Conservation (phyloP, 2,329 filamentous ascomycete species). For the Pleurostoma richardsiae region DNA sequence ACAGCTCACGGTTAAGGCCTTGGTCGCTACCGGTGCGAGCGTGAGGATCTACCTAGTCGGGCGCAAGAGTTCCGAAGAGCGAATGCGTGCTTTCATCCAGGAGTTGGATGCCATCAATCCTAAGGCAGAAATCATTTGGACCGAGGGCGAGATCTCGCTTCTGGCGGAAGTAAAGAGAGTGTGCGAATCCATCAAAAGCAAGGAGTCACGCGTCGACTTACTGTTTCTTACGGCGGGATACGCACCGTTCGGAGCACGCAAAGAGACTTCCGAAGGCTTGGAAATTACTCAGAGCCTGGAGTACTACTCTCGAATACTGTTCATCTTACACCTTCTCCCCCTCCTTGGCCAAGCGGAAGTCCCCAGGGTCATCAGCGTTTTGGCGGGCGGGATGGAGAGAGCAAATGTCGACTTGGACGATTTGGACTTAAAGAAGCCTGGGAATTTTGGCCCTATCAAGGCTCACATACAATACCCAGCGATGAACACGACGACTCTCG, state of each 20-base stretch:
- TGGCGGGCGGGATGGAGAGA: slow-evolving; percentile 24
- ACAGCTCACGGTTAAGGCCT: slow-evolving; percentile 27
- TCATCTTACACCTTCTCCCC: slow-evolving; percentile 32
- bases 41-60: slow-evolving; percentile 37
- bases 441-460: slow-evolving; percentile 19
- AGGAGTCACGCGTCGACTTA: slow-evolving; percentile 33
- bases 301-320: slow-evolving; percentile 39
- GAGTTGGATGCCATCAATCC: slow-evolving; percentile 29
- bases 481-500: slow-evolving; percentile 24
- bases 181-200: slow-evolving; percentile 28
- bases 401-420: slow-evolving; percentile 23
- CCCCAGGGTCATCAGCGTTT: slow-evolving; percentile 26
- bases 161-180: slow-evolving; percentile 33
- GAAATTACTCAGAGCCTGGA: slow-evolving; percentile 31
- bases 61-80: slow-evolving; percentile 27
- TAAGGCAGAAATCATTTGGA: slow-evolving; percentile 34
- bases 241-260: slow-evolving; percentile 29
- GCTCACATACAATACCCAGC: slow-evolving; percentile 22
- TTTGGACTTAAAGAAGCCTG: slow-evolving; percentile 24
- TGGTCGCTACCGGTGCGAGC: slow-evolving; percentile 26
- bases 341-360: slow-evolving; percentile 22
- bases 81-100: slow-evolving; percentile 23
- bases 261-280: slow-evolving; percentile 34
- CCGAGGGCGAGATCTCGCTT: slow-evolving; percentile 36
- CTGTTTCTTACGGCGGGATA: slow-evolving; percentile 39